Base-by-base conservation (phyloP, 306 rosid genomes). In the Neltuma alba region DNA sequence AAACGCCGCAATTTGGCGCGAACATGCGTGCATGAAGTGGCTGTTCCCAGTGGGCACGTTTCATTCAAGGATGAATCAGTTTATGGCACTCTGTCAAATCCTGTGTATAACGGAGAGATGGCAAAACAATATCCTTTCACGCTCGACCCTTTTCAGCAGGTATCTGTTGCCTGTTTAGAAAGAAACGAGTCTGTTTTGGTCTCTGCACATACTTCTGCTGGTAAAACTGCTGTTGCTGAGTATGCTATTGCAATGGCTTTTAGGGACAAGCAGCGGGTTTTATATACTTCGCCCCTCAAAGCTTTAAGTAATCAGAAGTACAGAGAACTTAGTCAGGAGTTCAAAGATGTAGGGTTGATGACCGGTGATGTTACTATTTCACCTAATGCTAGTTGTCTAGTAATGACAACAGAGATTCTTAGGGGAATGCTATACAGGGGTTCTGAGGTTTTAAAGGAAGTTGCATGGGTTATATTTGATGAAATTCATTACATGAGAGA, bases 191-290 rank as follows among this genome's bases (percentile, higher is more conserved):
- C 98, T 5, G 89, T 95, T 54, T 70, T 95, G 61, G 99, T 95
- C 31, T 95, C 99, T 36, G 99, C 99, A 8, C 99, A 95, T 78
- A 95, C 99, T 79, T 95, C 98, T 3, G 99, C 99, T 1, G 98
- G 99, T 0, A 95, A 95, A 80, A 95, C 99, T 64, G 99, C 96
- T 0, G 97, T 95, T 1, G 99, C 99, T 0, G 99, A 95, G 81
- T 95, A 95, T 83, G 98, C 99, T 8, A 89, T 95, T 8, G 99
- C 99, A 27, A 92, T 95, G 98, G 87, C 96, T 37, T 95, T 95
- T 80, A 83, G 98, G 42, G 97, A 95, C 25, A 89, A 85, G 80
- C 98, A 95, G 81, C 87, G 97, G 80, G 99, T 94, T 25, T 84
- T 94, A 33, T 94, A 94, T 77, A 94, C 98, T 37, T 94, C 98